Evolutionary conservation across 805 yeast genomes (phyloP).

Genomic region (Monosporozyma aquatica): DNA sequence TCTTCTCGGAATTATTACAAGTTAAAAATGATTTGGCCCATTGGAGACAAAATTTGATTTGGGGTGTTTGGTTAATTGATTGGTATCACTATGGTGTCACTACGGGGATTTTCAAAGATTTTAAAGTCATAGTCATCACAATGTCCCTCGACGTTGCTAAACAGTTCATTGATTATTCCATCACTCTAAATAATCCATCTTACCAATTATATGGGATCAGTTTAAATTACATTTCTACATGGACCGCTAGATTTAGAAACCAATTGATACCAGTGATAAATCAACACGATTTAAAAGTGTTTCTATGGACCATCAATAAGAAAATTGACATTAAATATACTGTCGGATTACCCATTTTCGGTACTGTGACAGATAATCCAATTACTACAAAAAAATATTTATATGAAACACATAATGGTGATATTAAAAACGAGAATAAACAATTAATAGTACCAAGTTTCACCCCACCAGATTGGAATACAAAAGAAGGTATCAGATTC

Average conservation of each 20-base stretch:
- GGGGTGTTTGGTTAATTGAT: constrained; percentile 46
- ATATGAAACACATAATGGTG: constrained; percentile 6
- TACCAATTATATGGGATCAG: constrained; percentile 53
- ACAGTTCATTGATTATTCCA: constrained; percentile 31
- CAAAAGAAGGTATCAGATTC: constrained; percentile 23
- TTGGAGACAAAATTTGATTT: constrained; percentile 39
- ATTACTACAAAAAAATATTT: constrained; percentile 10
- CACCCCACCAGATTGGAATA: constrained; percentile 11
- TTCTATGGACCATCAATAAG: constrained; percentile 47
- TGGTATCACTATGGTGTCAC: constrained; percentile 37
- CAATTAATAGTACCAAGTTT: constrained; percentile 6
- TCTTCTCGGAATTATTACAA: constrained; percentile 30
- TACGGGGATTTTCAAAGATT: constrained; percentile 32
- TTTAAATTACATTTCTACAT: constrained; percentile 35
- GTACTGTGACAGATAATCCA: constrained; percentile 29
- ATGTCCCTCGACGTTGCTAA: constrained; percentile 29
- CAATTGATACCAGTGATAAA: constrained; percentile 26
- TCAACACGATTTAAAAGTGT: constrained; percentile 31
- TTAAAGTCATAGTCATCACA: constrained; percentile 31
- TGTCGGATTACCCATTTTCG: constrained; percentile 24
- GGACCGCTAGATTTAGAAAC: constrained; percentile 33
- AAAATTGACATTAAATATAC: constrained; percentile 23
- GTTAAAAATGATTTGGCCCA: constrained; percentile 33
- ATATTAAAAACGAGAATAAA: no score
- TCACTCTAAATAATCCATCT: constrained; percentile 32